Evolutionary conservation across 345 rosid genomes (phyloP).

Genomic region (Citrus australasica): DNA sequence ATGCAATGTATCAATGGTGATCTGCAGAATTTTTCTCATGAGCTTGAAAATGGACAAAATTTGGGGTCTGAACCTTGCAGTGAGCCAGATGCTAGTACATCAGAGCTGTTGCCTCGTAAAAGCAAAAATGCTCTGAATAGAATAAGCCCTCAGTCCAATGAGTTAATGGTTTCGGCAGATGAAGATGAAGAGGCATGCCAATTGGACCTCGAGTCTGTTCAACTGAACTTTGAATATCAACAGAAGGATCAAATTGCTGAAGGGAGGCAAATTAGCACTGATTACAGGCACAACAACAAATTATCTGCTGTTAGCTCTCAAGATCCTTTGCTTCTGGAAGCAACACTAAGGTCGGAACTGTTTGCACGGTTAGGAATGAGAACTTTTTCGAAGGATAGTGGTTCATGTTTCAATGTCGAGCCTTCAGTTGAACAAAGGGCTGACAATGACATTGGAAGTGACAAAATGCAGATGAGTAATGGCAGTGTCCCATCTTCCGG

Average conservation of each 20-base stretch:
- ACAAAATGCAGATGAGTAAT: conserved; percentile 51
- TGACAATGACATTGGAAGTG: conserved; percentile 60
- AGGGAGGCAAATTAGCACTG: conserved; percentile 26
- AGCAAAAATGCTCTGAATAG: conserved; percentile 39
- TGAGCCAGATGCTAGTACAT: conserved; percentile 86
- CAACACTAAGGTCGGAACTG: conserved; percentile 75
- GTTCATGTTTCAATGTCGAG: conserved; percentile 32
- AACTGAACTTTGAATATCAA: conserved; percentile 30
- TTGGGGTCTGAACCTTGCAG: conserved; percentile 78
- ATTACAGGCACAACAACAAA: conserved; percentile 14
- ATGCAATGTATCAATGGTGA: conserved; percentile 16
- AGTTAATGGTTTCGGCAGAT: conserved; percentile 50
- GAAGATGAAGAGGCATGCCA: conserved; percentile 62
- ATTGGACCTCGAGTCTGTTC: conserved; percentile 39
- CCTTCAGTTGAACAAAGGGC: conserved; percentile 44
- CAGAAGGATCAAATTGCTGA: conserved; percentile 28
- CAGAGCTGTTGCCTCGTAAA: conserved; percentile 64
- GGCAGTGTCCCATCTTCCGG: conserved; percentile 42
- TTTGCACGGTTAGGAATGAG: conserved; percentile 60
- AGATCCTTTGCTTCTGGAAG: conserved; percentile 74
- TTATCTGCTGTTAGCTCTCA: conserved; percentile 27
- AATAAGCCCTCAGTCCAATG: conserved; percentile 50
- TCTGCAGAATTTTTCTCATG: conserved; percentile 26
- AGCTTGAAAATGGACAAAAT: conserved; percentile 40
- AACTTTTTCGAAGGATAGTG: conserved; percentile 42